Base-by-base conservation (phyloP, 1,139 yeast species). In the Geotrichum bryndzae region DNA sequence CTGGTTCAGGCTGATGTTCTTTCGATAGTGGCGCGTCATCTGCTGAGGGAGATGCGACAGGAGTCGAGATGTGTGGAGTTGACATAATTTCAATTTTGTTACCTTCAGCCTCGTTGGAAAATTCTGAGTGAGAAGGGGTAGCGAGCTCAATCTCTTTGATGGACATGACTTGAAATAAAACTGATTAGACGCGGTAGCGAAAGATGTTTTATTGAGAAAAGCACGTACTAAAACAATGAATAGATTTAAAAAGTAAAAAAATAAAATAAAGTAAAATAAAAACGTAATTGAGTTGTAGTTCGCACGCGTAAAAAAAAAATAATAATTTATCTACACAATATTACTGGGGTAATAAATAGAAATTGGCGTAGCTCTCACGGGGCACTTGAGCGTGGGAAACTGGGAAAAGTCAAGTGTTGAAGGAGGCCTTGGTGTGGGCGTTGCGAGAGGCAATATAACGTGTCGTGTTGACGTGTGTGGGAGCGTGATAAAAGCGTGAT, bases 101-200 rank as follows among this genome's bases (percentile, higher is more conserved):
- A 13, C 23, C 22, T 22, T 18, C 18, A 13, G 46, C 8, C 53
- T 55, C 58, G 58, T 46, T 52, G 8, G 58, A 23, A 46, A 55
- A 23, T 45, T 58, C 61, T 38, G 57, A 53, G 27, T 51, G 33
- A 18, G 61, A 22, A 25, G 61, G 61, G 11, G 61, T 58, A 11
- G 61, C 57, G 11, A 58, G 38, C 53, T 58, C 57, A 45, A 58
- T 58, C 48, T 58, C 61, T 38, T 58, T 31, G 31, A 48, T 54
- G 10, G 61, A 58, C 61, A 58, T 58, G 51, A 45, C 52, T 53
- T 46, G 60, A 35, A 41, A 27, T 27, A 27, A 27, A 31, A 35
- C 33, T 23, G 27, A 55, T 41, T 31, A 50, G 58, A 41, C 45
- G 35, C 41, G 22, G 29, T 23, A 25, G 27, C 50, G 22, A 45